A percentile compares a stretch with the other conserved stretches of the same genome.
These are phyloP conservation scores for Penicillium canescens DNA, from an alignment of 495 filamentous ascomycete genomes.

Conservation along the genomic window DNA sequence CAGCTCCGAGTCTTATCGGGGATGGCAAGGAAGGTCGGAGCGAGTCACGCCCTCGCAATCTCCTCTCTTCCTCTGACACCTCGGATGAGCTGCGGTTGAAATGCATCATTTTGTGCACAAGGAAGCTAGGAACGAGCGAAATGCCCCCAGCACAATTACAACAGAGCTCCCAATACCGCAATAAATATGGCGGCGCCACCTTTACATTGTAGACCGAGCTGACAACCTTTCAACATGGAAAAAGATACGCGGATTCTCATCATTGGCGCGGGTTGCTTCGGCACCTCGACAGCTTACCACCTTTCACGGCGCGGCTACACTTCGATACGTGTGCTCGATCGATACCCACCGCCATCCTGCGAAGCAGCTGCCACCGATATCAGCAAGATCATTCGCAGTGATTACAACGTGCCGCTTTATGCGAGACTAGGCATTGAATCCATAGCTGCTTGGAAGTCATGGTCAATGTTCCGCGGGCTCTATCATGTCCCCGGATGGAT, in stretches of 20 bases:
- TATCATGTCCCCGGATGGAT: constrained; percentile 37
- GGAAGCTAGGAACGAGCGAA: constrained; percentile 2
- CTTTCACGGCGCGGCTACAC: constrained; percentile 27
- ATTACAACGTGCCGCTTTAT: constrained; percentile 31
- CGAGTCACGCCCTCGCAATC: not conserved
- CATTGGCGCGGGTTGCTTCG: constrained; percentile 41
- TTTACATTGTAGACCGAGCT: not conserved
- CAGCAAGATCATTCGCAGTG: constrained; percentile 33
- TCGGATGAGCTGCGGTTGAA: not conserved
- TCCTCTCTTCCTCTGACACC: not conserved
- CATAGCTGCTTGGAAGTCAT: constrained; percentile 17
- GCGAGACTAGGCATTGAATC: constrained; percentile 23
- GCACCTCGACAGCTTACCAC: constrained; percentile 42
- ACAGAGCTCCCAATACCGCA: not conserved
- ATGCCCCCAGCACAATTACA: too few species aligned
- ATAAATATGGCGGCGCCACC: constrained; percentile 7
- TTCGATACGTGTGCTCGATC: constrained; percentile 30
- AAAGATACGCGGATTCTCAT: constrained; percentile 28
- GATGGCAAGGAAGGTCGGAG: constrained; percentile 3
- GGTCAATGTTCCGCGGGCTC: constrained; percentile 24
- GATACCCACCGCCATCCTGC: constrained; percentile 28
- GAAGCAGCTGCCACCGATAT: constrained; percentile 30
- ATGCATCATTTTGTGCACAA: not conserved
- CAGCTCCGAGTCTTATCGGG: constrained; percentile 6
- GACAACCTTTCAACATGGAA: constrained; percentile 9